Conservation (phyloP, 2,329 filamentous ascomycete species). For the Botrytis fragariae region DNA sequence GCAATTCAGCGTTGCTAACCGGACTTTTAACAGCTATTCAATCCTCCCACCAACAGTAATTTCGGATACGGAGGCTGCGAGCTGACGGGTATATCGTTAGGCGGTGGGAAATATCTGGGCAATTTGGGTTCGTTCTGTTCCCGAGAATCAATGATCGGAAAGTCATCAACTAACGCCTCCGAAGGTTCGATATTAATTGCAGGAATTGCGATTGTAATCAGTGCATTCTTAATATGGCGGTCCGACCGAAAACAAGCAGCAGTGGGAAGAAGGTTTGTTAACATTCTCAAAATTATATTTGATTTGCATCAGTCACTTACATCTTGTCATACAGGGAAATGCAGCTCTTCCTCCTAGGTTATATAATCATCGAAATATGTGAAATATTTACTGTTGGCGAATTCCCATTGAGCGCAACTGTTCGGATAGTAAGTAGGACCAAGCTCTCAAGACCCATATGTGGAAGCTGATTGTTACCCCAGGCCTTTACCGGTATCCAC, state of each 20-base stretch:
- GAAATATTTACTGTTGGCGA: constrained; percentile 95
- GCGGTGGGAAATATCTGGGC: constrained; percentile 63
- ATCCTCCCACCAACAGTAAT: constrained; percentile 37
- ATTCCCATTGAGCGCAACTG: constrained; percentile 70
- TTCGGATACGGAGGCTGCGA: constrained; percentile 60
- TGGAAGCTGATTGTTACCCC: constrained; percentile 19
- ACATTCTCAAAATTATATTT: neutral
- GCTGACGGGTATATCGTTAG: constrained; percentile 71
- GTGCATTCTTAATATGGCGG: constrained; percentile 67
- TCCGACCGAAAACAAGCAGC: constrained; percentile 91
- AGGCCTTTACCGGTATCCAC: constrained; percentile 89
- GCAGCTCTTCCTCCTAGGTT: constrained; percentile 86
- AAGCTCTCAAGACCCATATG: constrained; percentile 3
- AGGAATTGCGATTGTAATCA: constrained; percentile 69
- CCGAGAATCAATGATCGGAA: constrained; percentile 6
- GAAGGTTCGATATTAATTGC: constrained; percentile 83
- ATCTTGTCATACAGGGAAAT: constrained; percentile 67
- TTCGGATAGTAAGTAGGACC: constrained; percentile 63
- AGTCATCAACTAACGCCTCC: constrained; percentile 35
- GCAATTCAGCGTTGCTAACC: constrained; percentile 23
- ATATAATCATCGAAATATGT: constrained; percentile 84
- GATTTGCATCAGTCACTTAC: constrained; percentile 3
- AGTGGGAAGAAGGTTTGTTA: constrained; percentile 78
- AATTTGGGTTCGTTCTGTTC: constrained; percentile 71
- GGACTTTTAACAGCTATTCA: constrained; percentile 58